Base-by-base conservation (phyloP, 257 asterid genomes). In the Solanum gracilifrons region DNA sequence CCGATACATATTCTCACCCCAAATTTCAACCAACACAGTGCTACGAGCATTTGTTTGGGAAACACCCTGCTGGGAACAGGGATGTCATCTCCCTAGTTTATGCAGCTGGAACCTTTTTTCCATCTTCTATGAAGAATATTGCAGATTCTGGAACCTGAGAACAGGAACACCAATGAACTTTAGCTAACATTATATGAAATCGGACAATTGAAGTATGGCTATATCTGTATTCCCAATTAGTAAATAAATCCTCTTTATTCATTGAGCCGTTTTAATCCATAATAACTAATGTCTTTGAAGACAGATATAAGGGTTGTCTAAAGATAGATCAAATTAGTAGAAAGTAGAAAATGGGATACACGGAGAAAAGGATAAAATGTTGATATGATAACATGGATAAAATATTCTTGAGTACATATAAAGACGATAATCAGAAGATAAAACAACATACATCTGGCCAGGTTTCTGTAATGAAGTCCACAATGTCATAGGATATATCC, bases 401-500 rank as follows among this genome's bases (percentile, higher is more conserved):
- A 20, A 66, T 12, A 25, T 25, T 66, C 18, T 66, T 11, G 73
- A 66, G 33, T 66, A 25, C 8, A 77, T 35, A 58, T 11, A 64
- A 74, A 74, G 46, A 62, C 31, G 4, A 68, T 86, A 32, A 87
- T 39, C 83, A 83, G 85, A 71, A 86, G 86, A 87, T 79, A 85
- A 84, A 87, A 51, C 90, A 87, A 18, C 89, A 93, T 95, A 96
- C 98, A 93, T 94, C 98, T 77, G 93, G 96, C 99, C 99, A 94
- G 87, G 98, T 95, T 27, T 96, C 99, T 21, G 98, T 96, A 89
- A 97, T 92, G 91, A 97, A 97, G 85, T 97, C 99, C 93, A 96
- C 99, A 71, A 97, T 94, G 90, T 97, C 99, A 88, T 93, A 96
- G 88, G 95, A 89, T 90, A 97, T 96, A 94, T 97, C 99, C 89